phyloP scores from a whole-genome alignment of 208 protist species.

The Leptomonas pyrrhocoris region DNA sequence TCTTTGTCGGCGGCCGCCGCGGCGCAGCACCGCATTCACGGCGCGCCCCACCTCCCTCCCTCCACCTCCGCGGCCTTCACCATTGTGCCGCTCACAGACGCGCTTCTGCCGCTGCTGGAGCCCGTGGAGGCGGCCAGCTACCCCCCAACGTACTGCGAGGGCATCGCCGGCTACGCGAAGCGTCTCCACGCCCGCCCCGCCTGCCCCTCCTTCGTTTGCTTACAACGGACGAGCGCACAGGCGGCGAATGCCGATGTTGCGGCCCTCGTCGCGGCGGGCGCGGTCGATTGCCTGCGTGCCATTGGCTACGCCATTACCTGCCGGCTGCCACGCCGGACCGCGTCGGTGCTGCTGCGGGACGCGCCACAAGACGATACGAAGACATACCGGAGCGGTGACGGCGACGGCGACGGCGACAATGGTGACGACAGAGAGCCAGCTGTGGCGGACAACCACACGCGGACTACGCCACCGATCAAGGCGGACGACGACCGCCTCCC shows the following conservation, averaged over 20 bases:
- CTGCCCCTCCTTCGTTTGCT: conserved; percentile 29
- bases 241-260: neutral
- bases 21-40: neutral
- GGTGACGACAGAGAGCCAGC: neutral
- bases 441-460: neutral
- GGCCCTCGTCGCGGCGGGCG: neutral
- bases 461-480: neutral
- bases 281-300: neutral
- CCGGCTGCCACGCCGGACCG: conserved; percentile 17
- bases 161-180: conserved; percentile 22
- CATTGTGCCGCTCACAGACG: conserved; percentile 26
- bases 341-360: conserved; percentile 19
- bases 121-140: conserved; percentile 31
- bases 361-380: neutral
- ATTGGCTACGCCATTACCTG: conserved; percentile 28
- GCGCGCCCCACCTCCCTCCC: neutral
- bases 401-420: neutral
- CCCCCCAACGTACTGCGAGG: conserved; percentile 24
- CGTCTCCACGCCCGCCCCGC: conserved; percentile 24
- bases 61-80: conserved; percentile 8
- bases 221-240: neutral
- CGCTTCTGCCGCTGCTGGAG: conserved; percentile 20
- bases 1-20: neutral
- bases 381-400: neutral
- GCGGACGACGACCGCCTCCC: neutral